phyloP scores from a whole-genome alignment of 352 stramenopile species.

The Pythium utonaiense region DNA sequence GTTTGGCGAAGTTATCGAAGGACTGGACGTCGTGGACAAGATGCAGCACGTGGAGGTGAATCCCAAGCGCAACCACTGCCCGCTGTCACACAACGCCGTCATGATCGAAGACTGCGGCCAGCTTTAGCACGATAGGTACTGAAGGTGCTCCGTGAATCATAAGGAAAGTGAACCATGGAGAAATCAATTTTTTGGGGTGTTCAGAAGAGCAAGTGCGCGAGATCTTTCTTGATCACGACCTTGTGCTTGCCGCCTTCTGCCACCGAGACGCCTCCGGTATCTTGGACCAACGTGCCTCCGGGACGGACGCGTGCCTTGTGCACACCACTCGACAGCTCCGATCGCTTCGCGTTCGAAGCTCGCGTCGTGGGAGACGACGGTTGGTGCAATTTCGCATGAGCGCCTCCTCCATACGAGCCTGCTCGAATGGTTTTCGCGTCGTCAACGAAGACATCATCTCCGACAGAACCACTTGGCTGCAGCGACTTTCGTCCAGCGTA shows the following conservation, averaged over 20 bases:
- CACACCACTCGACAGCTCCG: slow-evolving; percentile 49
- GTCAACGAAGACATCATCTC: neutral
- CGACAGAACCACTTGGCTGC: neutral
- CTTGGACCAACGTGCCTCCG: slow-evolving; percentile 28
- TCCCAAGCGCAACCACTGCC: slow-evolving; percentile 40
- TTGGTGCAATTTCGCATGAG: slow-evolving; percentile 34
- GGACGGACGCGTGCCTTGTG: slow-evolving; percentile 51
- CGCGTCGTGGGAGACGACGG: slow-evolving; percentile 30
- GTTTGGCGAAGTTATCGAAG: slow-evolving; percentile 92
- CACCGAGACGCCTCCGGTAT: slow-evolving; percentile 10
- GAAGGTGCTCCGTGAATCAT: neutral
- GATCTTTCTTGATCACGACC: slow-evolving; percentile 54
- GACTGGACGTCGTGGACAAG: slow-evolving; percentile 61
- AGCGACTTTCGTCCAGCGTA: neutral
- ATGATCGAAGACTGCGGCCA: slow-evolving; percentile 64
- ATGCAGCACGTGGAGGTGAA: slow-evolving; percentile 67
- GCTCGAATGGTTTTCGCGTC: slow-evolving; percentile 25
- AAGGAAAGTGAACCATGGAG: neutral
- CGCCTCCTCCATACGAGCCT: slow-evolving; percentile 41
- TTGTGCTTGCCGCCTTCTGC: slow-evolving; percentile 45
- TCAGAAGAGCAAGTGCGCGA: slow-evolving; percentile 64
- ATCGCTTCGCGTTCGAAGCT: slow-evolving; percentile 36
- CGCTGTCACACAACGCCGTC: slow-evolving; percentile 55
- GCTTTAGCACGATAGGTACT: slow-evolving; percentile 21
- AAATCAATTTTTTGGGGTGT: neutral